Base-by-base conservation (phyloP, 2,329 filamentous ascomycete genomes). In the Colletotrichum gigasporum region DNA sequence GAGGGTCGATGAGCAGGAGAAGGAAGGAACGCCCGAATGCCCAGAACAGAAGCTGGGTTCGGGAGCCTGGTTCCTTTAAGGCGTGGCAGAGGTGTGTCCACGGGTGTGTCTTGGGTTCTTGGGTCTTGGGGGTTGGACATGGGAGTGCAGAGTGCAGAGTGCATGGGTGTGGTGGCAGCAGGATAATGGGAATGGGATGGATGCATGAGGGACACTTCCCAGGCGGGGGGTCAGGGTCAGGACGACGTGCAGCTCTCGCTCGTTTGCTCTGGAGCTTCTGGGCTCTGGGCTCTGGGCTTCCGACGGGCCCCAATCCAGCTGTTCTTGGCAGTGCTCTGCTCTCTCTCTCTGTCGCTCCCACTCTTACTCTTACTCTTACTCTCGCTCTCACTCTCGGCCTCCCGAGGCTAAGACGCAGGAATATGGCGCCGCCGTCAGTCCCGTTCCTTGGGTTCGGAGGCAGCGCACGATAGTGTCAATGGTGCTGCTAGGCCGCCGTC, bases 31-130 rank as follows among this genome's bases (percentile, higher is more conserved):
- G 35, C n/a, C 30, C 51, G 44, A 20, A 18, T 44, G 58, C 30
- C 34, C n/a, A 47, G 39, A 63, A 47, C 44, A 47, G 52, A 58
- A 63, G 58, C 45, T 58, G 58, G 59, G 51, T 26, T 65, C 58
- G 58, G 63, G 63, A 56, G 63, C 39, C 58, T 45, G 63, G 58
- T 63, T 57, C 58, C 58, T 65, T 63, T 65, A 56, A 65, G 58
- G 51, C 63, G 59, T 47, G 51, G 63, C 45, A 41, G 63, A 24
- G 12, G 22, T 42, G 34, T 26, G 32, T n/a, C 22, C 30, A 50
- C n/a, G 57, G 51, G 63, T 51, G 63, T 51, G 57, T 56, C 22
- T 52, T 32, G 58, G 62, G n/a, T n/a, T n/a, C n/a, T n/a, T n/a
- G n/a, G n/a, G n/a, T n/a, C n/a, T n/a, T n/a, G n/a, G n/a, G n/a